Base-by-base conservation (phyloP, 192 early-diverging fungal species). In the Podila epigama region DNA sequence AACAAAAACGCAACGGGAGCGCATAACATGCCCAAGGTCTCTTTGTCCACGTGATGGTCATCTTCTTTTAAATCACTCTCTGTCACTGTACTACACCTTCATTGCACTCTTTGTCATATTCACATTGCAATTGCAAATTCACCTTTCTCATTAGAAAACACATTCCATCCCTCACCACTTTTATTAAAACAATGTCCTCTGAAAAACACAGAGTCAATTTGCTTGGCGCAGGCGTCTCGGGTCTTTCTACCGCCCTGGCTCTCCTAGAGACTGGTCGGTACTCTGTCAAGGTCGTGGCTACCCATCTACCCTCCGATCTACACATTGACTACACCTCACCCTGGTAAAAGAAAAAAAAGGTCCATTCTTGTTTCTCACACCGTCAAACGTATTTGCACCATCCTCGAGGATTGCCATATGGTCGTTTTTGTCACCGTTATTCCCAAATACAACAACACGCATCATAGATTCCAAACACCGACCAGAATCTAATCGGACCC, bases 191-290 rank as follows among this genome's bases (percentile, higher is more conserved):
- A 48, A 48, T 48, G 44, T 22, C 44, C 25, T 18, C 44, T 48
- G n/a, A 55, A 56, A n/a, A 65, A 3, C 68, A 75, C 37, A 56
- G 40, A 25, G 63, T 82, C 51, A 70, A 69, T 7, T 89, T 95
- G 4, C 64, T 95, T 41, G 94, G 94, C 25, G 86, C 89, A 13
- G 93, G 92, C 63, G 92, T 93, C 3, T 79, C 87, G 22, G 92
- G 92, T 7, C 84, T 94, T 11, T 89, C 91, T 3, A 90, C 89
- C 0, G 94, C 91, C 16, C 61, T 91, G n/a, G 71, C 88, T 12
- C 84, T 92, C 29, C 60, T 79, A 13, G 55, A 82, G 33, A 80
- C 80, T 60, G 75, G 79, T 22, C 81, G 84, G 16, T 86, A 84
- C 62, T 28, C 82, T 13, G 92, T 94, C 42, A 90, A 86, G 20